phyloP scores from a whole-genome alignment of 768 basidiomycete species.

The Mycena olivaceomarginata region DNA sequence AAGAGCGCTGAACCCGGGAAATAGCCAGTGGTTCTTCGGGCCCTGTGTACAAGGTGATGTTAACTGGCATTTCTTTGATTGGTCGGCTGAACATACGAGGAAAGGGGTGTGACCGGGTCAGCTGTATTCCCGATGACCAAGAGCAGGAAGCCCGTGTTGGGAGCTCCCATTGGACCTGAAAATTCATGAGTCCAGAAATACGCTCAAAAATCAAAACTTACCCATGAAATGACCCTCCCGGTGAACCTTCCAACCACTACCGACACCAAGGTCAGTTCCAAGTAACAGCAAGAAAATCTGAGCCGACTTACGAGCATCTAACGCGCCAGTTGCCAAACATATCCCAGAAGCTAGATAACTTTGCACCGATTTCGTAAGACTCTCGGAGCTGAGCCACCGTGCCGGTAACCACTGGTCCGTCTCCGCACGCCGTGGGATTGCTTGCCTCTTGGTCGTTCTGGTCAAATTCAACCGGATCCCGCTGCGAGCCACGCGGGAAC shows the following conservation, averaged over 20 bases:
- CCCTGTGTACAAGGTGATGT: background rate
- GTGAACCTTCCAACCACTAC: conserved; percentile 33
- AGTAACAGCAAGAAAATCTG: background rate
- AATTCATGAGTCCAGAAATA: background rate
- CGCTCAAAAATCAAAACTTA: conserved; percentile 35
- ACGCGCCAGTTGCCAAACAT: conserved; percentile 18
- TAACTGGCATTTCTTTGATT: background rate
- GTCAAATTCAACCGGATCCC: conserved; percentile 7
- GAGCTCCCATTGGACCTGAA: conserved; percentile 50
- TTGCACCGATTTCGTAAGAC: conserved; percentile 14
- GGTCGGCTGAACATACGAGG: conserved; percentile 16
- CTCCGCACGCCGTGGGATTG: conserved; percentile 14
- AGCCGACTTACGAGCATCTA: conserved; percentile 24
- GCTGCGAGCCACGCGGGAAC: conserved; percentile 51
- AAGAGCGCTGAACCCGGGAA: conserved; percentile 29
- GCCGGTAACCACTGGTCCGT: conserved; percentile 4
- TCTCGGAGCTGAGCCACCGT: background rate
- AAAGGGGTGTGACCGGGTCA: conserved; percentile 40
- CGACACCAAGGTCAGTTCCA: background rate
- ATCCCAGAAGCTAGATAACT: conserved; percentile 31
- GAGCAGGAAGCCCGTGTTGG: conserved; percentile 56
- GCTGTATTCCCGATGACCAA: conserved; percentile 51
- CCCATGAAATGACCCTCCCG: conserved; percentile 35
- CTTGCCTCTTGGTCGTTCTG: conserved; percentile 12
- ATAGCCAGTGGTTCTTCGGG: background rate